Evolutionary conservation across 2,329 filamentous ascomycete species (phyloP).

Genomic region (Xylaria sp.): DNA sequence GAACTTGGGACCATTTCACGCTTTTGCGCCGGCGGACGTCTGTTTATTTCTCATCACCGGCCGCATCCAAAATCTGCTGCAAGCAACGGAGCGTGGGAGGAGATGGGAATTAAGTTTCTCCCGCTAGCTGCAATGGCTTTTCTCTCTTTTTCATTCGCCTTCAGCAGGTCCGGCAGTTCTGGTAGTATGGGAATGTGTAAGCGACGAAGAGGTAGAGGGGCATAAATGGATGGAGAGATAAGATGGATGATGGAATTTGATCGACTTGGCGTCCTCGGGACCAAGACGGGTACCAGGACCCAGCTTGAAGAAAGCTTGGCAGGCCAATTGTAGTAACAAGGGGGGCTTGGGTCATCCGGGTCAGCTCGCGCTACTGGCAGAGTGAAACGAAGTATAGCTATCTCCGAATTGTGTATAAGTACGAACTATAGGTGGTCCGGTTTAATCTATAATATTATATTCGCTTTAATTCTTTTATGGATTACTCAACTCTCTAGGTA

Average conservation of each 20-base stretch:
- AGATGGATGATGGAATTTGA: conserved; percentile 34
- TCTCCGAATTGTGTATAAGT: conserved; percentile 1
- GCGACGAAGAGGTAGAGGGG: conserved; percentile 26
- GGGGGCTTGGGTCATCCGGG: conserved; percentile 18
- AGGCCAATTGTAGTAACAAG: conserved; percentile 9
- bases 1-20: conserved; percentile 13
- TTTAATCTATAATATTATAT: background rate
- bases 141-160: background rate
- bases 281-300: conserved; percentile 6
- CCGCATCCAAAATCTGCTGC: conserved; percentile 3
- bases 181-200: conserved; percentile 8
- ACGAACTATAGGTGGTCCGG: no score
- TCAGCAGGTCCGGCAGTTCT: background rate
- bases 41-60: conserved; percentile 14
- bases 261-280: conserved; percentile 30
- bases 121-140: background rate
- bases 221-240: conserved; percentile 26
- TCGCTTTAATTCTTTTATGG: background rate
- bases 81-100: background rate
- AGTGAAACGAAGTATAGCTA: conserved; percentile 12
- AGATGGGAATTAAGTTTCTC: background rate
- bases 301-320: conserved; percentile 9
- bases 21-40: conserved; percentile 18
- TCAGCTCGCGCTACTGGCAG: conserved; percentile 5
- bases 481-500: no score